Evolutionary conservation across 108 stramenopile genomes (phyloP), one percentile per base, ranked within the genome.

Genomic region (Poteriospumella lacustris): DNA sequence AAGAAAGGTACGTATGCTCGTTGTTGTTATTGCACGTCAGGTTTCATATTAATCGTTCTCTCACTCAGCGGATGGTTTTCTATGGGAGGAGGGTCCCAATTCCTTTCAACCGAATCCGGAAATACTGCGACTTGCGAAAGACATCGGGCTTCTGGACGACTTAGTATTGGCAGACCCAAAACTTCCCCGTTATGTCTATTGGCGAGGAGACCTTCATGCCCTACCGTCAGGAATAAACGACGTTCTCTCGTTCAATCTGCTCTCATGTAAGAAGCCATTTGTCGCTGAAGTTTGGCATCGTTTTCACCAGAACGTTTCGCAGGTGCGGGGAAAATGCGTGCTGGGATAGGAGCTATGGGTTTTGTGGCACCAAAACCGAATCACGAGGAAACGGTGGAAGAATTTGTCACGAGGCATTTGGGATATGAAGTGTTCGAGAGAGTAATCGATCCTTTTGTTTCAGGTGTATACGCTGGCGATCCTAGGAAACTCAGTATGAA

Each of bases 41-140:
- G 24, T 68, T 40, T 19, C 19, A 19, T 19, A 68, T 68, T 36
- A 68, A 36, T 39, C 19, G 12, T 19, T 19, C 36, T 68, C 19
- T 68, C 39, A 68, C 19, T 68, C 36, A 68, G 93, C 93, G 59
- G 94, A 90, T 19, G 76, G 75, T 43, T 97, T 96, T 80, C 58
- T 94, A 3, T 97, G 91, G 91, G 95, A 97, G 81, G 91, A 94
- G 79, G 97, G 97, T 1, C 95, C 97, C 56, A 95, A 95, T 81
- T 89, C 89, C 12, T 97, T 93, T 85, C 91, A 91, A 47, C 89
- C 95, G 33, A 90, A 90, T 34, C 91, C 94, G 2, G 86, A 87
- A 75, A 93, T 96, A 56, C 84, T 95, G 33, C 89, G 92, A 24
- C 90, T 92, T 39, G 87, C 92, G 0, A 85, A 93, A 67, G 97